Base-by-base conservation (phyloP, 148 eudicot species). In the Diospyros lotus region DNA sequence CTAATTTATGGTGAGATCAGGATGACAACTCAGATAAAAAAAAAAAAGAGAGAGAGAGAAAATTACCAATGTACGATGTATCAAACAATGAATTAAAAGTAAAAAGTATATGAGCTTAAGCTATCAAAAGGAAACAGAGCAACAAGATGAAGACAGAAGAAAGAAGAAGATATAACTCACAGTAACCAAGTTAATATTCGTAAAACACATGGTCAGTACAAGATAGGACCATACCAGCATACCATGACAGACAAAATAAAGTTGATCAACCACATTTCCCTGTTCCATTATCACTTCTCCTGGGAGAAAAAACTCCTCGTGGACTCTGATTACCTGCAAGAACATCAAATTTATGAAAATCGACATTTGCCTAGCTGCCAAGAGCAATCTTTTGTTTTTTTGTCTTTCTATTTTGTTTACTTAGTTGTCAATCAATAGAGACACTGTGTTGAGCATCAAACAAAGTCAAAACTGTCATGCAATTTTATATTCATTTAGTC, bases 201-300 rank as follows among this genome's bases (percentile, higher is more conserved):
- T 61, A 52, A 42, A 56, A 11, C 9, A 53, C 0, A 59, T 28
- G 28, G 46, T 12, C 11, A 58, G n/a, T 40, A 62, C 45, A 44
- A 58, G 58, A 51, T 42, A 42, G 40, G 66, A 63, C 40, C 84
- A 39, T 90, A 92, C 97, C 97, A 92, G 84, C 48, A 69, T 65
- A 74, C 99, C 98, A 45, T 96, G 85, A 77, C 98, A 91, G n/a
- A 96, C 89, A 64, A 96, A 85, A 83, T 96, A 96, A 54, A 96
- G 89, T 79, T 96, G 99, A 82, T 96, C 99, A 42, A 93, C 99
- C 11, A 86, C 97, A 78, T 85, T 83, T 78, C 97, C 99, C 68
- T 86, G 93, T 82, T 93, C 99, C 84, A 93, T 76, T 81, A 93
- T 89, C 43, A 96, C 86, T 89, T 96, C 98, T 72, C 97, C 99